Conservation (phyloP, 768 basidiomycete species). For the Boletus subparvulus region DNA sequence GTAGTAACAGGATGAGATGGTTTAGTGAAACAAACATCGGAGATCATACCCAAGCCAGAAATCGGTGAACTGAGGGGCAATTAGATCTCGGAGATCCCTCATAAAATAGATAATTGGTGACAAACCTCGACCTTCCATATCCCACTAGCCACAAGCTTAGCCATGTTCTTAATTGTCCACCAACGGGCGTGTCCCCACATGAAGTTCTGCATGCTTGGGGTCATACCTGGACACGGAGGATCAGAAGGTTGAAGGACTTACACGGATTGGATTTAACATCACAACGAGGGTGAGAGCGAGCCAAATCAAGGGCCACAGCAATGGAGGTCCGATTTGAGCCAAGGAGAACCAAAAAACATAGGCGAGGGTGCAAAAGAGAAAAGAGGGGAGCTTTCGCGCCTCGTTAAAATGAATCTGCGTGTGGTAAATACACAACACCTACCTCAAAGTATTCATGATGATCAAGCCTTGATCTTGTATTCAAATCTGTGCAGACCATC, state of each 20-base stretch:
- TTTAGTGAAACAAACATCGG: not conserved
- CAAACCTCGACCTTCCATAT: constrained; percentile 70
- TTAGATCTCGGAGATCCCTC: not conserved
- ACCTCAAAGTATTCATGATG: constrained; percentile 76
- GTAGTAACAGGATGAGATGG: not conserved
- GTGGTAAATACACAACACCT: constrained; percentile 11
- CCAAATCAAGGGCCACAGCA: constrained; percentile 82
- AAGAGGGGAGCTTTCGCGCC: constrained; percentile 61
- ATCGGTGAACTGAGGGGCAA: constrained; percentile 60
- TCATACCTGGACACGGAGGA: not conserved
- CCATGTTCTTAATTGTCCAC: constrained; percentile 71
- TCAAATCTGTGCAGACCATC: constrained; percentile 49
- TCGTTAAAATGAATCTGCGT: not conserved
- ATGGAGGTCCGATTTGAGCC: constrained; percentile 61
- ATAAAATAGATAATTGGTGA: not conserved
- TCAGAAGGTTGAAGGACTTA: constrained; percentile 27
- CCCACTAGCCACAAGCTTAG: constrained; percentile 68
- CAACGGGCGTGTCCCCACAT: constrained; percentile 45
- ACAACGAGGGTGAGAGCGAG: constrained; percentile 58
- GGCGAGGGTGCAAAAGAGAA: constrained; percentile 67
- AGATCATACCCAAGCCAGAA: constrained; percentile 79
- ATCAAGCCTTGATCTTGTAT: constrained; percentile 70
- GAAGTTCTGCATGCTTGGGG: constrained; percentile 35
- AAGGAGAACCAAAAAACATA: constrained; percentile 88
- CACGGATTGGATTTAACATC: constrained; percentile 73